Evolutionary conservation across 306 rosid genomes (phyloP), one percentile per base, ranked within the genome.

Genomic region (Herpetospermum pedunculosum): DNA sequence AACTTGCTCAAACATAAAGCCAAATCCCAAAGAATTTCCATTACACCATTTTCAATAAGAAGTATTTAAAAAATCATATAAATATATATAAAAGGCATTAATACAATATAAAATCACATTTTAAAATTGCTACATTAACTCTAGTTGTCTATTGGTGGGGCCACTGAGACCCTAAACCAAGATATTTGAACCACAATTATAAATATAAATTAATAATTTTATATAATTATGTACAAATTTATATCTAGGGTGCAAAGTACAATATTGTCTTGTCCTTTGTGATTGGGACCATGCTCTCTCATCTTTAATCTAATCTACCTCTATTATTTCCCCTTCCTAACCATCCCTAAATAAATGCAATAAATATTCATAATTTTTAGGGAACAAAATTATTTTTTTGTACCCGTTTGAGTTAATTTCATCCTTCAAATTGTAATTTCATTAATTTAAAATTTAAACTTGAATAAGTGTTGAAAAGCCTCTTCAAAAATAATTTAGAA

Each of bases 341-440:
- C 74, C 43, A 46, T 70, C 58, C 74, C 43, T 16, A 46, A 70
- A 70, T 70, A 46, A 46, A 28, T 46, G 72, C 50, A 65, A 38
- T 65, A 38, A 65, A 65, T 64, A 34, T 34, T 28, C 25, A 34
- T 62, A 34, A 62, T 62, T 62, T 9, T 34, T 62, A 58, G 40
- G 23, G 23, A 8, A 59, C 38, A 59, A 30, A 30, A 59, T 29
- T 16, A 30, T 57, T 57, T 57, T 57, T 1, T 18, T 47, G n/a
- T n/a, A n/a, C n/a, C 0, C 6, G 8, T 8, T 3, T 18, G n/a
- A 5, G 21, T 48, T 5, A 30, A 12, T 57, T 57, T 57, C n/a
- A 7, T 26, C 3, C 19, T 57, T 25, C 0, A 26, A 54, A 54
- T 32, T 43, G 11, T 23, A 54, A 23, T 19, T 21, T 25, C 6